These are phyloP conservation scores for Bruguiera gymnorhiza DNA, from an alignment of 345 rosid species.

Conservation along the genomic window DNA sequence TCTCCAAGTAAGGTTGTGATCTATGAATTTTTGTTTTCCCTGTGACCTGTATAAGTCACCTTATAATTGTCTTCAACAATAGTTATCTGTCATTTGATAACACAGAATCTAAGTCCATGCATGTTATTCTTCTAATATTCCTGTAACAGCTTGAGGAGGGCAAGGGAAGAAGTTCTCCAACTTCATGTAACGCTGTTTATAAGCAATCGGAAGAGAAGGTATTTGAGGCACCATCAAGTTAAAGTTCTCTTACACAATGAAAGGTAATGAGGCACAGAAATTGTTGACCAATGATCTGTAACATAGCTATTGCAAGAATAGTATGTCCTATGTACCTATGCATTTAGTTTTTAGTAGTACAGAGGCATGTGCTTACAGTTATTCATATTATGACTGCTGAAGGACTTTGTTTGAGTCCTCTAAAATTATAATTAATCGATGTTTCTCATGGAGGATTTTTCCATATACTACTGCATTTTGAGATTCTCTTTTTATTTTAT, in stretches of 20 bases:
- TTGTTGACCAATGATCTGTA: too few relatives aligned
- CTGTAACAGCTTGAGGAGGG: slow-evolving; percentile 67
- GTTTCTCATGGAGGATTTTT: neutral
- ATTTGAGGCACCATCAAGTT: slow-evolving; percentile 1
- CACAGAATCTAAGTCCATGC: neutral
- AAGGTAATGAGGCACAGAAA: neutral
- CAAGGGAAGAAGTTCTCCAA: slow-evolving; percentile 53
- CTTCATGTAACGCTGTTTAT: slow-evolving; percentile 49
- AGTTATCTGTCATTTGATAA: neutral
- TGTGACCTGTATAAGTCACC: neutral
- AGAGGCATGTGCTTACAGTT: neutral
- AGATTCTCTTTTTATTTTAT: neutral
- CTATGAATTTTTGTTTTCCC: neutral
- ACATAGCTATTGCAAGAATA: too few relatives aligned
- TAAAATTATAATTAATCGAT: too few relatives aligned
- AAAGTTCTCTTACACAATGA: too few relatives aligned
- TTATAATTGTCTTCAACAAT: neutral
- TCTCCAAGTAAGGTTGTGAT: too few relatives aligned
- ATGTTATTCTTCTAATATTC: neutral
- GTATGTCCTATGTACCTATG: too few relatives aligned
- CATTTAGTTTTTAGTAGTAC: too few relatives aligned
- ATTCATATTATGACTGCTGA: neutral
- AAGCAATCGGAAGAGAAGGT: slow-evolving; percentile 84
- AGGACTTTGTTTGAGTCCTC: neutral
- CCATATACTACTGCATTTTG: neutral